These are phyloP conservation scores for Multifurca ochricompacta DNA, from an alignment of 768 basidiomycete genomes.

Conservation along the genomic window DNA sequence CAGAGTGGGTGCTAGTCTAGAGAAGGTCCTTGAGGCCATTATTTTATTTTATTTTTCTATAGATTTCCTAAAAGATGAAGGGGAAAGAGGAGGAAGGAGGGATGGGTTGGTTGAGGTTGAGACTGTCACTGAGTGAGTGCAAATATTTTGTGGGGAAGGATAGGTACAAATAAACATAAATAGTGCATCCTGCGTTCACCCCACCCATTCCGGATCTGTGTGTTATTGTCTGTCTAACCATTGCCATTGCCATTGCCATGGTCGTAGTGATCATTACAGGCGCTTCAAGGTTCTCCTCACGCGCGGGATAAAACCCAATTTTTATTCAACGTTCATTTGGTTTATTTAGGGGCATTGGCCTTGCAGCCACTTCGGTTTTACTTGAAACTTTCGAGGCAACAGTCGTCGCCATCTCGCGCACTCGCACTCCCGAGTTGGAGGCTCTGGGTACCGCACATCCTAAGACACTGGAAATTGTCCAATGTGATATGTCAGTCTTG, in stretches of 20 bases:
- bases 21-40: slow-evolving; percentile 60
- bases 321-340: slow-evolving; percentile 16
- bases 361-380: slow-evolving; percentile 65
- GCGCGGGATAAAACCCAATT: neutral
- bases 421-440: slow-evolving; percentile 55
- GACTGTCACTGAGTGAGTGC: too few species aligned
- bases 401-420: slow-evolving; percentile 73
- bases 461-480: slow-evolving; percentile 40
- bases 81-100: slow-evolving; percentile 26
- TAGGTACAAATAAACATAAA: slow-evolving; percentile 6
- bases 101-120: neutral
- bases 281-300: slow-evolving; percentile 58
- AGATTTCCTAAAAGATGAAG: too few species aligned
- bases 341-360: slow-evolving; percentile 55
- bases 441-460: slow-evolving; percentile 37
- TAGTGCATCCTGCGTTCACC: slow-evolving; percentile 5
- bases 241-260: slow-evolving; percentile 23
- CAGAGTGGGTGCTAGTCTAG: slow-evolving; percentile 50
- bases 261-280: slow-evolving; percentile 72
- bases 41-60: slow-evolving; percentile 25
- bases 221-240: slow-evolving; percentile 10
- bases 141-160: slow-evolving; percentile 16
- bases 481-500: slow-evolving; percentile 72
- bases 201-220: slow-evolving; percentile 2
- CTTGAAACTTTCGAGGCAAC: slow-evolving; percentile 52